Base-by-base conservation (phyloP, 352 stramenopile species). In the Globisporangium paroecandrum region DNA sequence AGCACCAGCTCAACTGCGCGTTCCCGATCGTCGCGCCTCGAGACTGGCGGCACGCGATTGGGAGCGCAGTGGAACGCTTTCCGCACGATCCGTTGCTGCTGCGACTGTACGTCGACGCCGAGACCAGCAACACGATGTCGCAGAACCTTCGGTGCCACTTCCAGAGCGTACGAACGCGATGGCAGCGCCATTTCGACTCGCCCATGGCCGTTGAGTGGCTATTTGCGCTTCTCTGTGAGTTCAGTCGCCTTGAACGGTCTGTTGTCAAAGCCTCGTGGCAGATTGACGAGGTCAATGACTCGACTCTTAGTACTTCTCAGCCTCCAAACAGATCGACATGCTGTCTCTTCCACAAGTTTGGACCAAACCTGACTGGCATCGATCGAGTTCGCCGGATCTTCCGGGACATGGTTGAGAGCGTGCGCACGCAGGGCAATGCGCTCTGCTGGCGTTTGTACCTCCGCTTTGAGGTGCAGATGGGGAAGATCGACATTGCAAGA, bases 401-500 rank as follows among this genome's bases (percentile, higher is more conserved):
- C 62, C 77, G 91, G 70, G 73, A 76, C 36, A 91, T 95, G 83
- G 66, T 89, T 25, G 76, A 61, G 46, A 65, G 81, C 20, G 62
- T 78, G 20, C 76, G 76, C 10, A 94, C 83, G 0, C 78, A 78
- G 60, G 78, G 82, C 13, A 81, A 64, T 36, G 82, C 83, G 0
- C 74, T 95, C 1, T 77, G 71, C 5, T 95, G 88, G 88, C 76
- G 83, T 3, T 70, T 95, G 34, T 93, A 90, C 53, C 57, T 95
- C 51, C 86, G 76, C 62, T 95, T 94, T 63, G 88, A 94, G 66
- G 61, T 94, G 20, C 79, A 78, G 0, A 61, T 89, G 15, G 88
- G 88, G 4, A 87, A 88, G 62, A 73, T 94, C 10, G 82, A 92
- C 46, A 72, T 71, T 9, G 84, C 86, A 20, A 86, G 80, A 38